These are phyloP conservation scores for Paramarasmius palmivorus DNA, from an alignment of 1,284 basidiomycete genomes.

Conservation along the genomic window DNA sequence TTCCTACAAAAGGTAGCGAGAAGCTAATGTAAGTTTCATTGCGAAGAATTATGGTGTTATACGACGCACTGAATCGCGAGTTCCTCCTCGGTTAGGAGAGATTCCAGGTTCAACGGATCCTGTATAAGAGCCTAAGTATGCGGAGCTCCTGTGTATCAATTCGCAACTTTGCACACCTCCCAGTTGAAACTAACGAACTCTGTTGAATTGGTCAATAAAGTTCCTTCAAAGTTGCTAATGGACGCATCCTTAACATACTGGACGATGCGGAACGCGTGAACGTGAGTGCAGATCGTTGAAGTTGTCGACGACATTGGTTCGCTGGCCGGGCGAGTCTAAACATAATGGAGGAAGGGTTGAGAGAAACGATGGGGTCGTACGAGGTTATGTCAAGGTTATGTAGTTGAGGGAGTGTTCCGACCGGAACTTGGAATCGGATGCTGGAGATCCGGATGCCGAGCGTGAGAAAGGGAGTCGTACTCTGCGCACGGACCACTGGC, in stretches of 20 bases:
- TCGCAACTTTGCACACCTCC: slow-evolving; percentile 50
- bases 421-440: too few relatives aligned
- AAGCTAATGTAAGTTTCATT: slow-evolving; percentile 8
- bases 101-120: slow-evolving; percentile 80
- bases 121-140: slow-evolving; percentile 26
- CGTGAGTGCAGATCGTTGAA: too few relatives aligned
- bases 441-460: too few relatives aligned
- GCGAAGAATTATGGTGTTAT: neutral
- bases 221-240: neutral
- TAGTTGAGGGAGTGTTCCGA: too few relatives aligned
- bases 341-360: too few relatives aligned
- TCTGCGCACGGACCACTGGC: too few relatives aligned
- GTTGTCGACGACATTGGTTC: too few relatives aligned
- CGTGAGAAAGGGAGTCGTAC: too few relatives aligned
- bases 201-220: slow-evolving; percentile 17
- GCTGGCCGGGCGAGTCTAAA: too few relatives aligned
- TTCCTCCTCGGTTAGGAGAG: slow-evolving; percentile 88
- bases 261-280: slow-evolving; percentile 4
- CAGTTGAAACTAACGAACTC: slow-evolving; percentile 65
- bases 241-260: too few relatives aligned
- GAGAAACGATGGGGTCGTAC: too few relatives aligned
- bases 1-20: slow-evolving; percentile 51
- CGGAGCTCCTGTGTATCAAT: neutral
- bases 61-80: slow-evolving; percentile 75
- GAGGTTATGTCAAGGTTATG: too few relatives aligned